Evolutionary conservation across 495 filamentous ascomycete genomes (phyloP).

Genomic region (Acidomyces sp.): DNA sequence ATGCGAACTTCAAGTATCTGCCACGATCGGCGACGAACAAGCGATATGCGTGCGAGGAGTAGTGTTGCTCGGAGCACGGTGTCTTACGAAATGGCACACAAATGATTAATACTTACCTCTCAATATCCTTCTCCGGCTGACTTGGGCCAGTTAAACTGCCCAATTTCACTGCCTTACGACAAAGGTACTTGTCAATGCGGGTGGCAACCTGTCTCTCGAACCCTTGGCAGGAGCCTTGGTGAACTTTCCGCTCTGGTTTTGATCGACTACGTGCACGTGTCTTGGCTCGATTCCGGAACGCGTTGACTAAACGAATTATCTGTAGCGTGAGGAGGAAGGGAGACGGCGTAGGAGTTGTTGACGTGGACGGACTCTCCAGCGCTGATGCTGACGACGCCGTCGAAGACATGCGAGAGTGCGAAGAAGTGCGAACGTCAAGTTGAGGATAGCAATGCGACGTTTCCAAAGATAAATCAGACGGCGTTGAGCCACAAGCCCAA

Average conservation of each 20-base stretch:
- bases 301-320: conserved; percentile 2
- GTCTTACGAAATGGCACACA: no score
- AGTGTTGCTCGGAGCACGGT: background rate
- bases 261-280: conserved; percentile 1
- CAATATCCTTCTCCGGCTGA: background rate
- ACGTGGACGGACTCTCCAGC: no score
- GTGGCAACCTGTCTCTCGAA: conserved; percentile 6
- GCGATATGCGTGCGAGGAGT: background rate
- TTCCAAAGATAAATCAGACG: conserved; percentile 1
- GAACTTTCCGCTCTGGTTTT: background rate
- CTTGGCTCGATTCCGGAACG: conserved; percentile 4
- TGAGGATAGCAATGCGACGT: conserved; percentile 4
- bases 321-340: conserved; percentile 7
- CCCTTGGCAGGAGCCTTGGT: conserved; percentile 6
- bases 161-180: conserved; percentile 1
- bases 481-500: no score
- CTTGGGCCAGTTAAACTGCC: background rate
- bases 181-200: conserved; percentile 13
- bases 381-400: conserved; percentile 3
- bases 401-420: conserved; percentile 3
- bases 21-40: background rate
- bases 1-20: background rate
- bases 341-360: background rate
- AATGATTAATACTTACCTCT: conserved; percentile 4
- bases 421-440: conserved; percentile 1